Evolutionary conservation across 1,284 basidiomycete species (phyloP), one percentile per base, ranked within the genome.

Genomic region (Cystobasidium slooffiae): DNA sequence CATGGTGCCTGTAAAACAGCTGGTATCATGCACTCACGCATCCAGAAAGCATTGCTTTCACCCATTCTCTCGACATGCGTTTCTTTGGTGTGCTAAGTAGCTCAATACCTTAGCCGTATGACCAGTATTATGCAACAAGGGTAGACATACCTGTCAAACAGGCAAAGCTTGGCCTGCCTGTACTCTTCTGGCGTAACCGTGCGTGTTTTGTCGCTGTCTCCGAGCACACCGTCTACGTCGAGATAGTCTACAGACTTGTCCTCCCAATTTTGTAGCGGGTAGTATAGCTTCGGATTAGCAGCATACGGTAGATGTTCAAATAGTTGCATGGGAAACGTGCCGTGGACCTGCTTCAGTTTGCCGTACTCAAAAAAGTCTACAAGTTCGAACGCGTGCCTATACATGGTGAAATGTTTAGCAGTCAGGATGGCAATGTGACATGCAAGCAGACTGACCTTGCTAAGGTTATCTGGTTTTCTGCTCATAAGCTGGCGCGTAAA

Each of bases 331-430:
- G 24, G 16, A 44, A 73, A 73, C 1, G 10, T 44, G 2, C 63
- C 53, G 52, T 56, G 47, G n/a, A 49, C 20, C 12, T 39, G 22
- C 72, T 77, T 64, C 65, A 77, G 41, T 58, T 78, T 62, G 76
- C 75, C n/a, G 61, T 78, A 56, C 75, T 75, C 55, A 76, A 52
- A 64, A 68, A 76, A 52, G 75, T 76, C 56, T 75, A 77, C 61
- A 68, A 78, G 74, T 18, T 74, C 68, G 68, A 75, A 75, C 51
- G 78, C 55, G 70, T 68, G 31, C 58, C 78, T 64, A 65, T 31
- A 6, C 3, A 51, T 51, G 20, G 47, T 51, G 16, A 18, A 75
- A 76, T 47, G 1, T 46, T n/a, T 20, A 4, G 37, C 47, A 7
- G 20, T 9, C 47, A 10, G 14, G n/a, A 22, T n/a, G 39, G 67